Evolutionary conservation across 176 grass and related monocot genomes (phyloP), one percentile per base, ranked within the genome.

Genomic region (Carex scoparia): DNA sequence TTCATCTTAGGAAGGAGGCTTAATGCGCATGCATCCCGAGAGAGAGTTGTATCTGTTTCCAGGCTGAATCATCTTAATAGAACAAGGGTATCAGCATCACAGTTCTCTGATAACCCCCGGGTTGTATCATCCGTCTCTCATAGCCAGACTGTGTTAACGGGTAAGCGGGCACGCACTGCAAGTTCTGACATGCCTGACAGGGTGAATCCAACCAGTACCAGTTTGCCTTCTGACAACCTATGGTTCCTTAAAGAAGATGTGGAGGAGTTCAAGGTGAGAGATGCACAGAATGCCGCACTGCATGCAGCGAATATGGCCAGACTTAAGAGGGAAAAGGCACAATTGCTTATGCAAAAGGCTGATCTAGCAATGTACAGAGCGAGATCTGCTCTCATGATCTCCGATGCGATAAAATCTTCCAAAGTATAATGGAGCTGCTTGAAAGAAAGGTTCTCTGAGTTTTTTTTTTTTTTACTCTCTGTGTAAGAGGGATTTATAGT

Each of bases 261-360:
- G 1, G 91, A 92, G 35, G 93, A 92, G 87, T 87, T 99, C 5
- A 95, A 89, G 68, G 79, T 92, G 68, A 86, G 88, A 64, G 97
- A 99, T 69, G 97, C 91, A 10, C 64, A 81, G 11, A 89, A 80
- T 16, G 91, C 88, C 0, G 97, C 91, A 0, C 90, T 89, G 85
- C 93, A 99, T 37, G 86, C 87, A 1, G 48, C 38, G 62, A 88
- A 91, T 10, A 92, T 99, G 93, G 91, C 97, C 32, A 95, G 85
- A 65, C 88, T 96, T 84, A 99, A 96, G 82, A 94, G 88, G 84
- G 97, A 99, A 18, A 99, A 86, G 78, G 93, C 91, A 3, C 85
- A 94, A 18, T 88, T 90, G 38, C 87, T 96, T 80, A 90, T 95
- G 91, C 91, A 91, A 77, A 95, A 91, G 82, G 93, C 93, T 57